phyloP scores from a whole-genome alignment of 176 grass and related monocot genomes.

The Oryza coarctata region DNA sequence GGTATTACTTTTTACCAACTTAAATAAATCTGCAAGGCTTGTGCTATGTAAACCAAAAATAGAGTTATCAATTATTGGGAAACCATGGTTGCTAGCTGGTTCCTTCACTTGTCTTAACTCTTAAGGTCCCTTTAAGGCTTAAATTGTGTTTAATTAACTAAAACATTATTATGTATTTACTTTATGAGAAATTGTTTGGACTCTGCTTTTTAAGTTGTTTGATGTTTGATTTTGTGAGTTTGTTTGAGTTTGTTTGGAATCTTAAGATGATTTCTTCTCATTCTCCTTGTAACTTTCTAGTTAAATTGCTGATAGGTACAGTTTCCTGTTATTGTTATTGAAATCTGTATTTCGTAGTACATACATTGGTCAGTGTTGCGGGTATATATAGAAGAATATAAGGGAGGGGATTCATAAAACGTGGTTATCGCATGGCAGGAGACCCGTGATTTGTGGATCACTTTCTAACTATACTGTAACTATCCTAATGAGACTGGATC shows the following conservation, averaged over 20 bases:
- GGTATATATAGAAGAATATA: no score
- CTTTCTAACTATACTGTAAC: no score
- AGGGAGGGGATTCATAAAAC: no score
- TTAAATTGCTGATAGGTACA: not conserved
- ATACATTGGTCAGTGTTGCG: no score
- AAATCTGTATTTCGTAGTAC: no score
- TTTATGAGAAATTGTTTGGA: not conserved
- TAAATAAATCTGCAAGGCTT: not conserved
- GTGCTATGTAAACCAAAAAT: not conserved
- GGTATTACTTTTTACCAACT: slow-evolving; percentile 14
- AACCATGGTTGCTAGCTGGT: not conserved
- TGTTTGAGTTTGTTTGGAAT: not conserved
- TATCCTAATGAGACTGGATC: no score
- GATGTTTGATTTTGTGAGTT: not conserved
- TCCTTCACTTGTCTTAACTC: not conserved
- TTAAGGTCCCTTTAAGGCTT: not conserved
- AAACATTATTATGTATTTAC: not conserved
- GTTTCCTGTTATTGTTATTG: not conserved
- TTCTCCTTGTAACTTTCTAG: slow-evolving; percentile 6
- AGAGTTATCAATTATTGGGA: slow-evolving; percentile 19
- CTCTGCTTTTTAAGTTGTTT: not conserved
- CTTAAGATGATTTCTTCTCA: not conserved
- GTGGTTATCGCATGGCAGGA: no score
- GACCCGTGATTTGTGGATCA: no score
- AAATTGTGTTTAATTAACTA: not conserved